Evolutionary conservation across 1,284 basidiomycete genomes (phyloP).

Genomic region (Abortiporus biennis): DNA sequence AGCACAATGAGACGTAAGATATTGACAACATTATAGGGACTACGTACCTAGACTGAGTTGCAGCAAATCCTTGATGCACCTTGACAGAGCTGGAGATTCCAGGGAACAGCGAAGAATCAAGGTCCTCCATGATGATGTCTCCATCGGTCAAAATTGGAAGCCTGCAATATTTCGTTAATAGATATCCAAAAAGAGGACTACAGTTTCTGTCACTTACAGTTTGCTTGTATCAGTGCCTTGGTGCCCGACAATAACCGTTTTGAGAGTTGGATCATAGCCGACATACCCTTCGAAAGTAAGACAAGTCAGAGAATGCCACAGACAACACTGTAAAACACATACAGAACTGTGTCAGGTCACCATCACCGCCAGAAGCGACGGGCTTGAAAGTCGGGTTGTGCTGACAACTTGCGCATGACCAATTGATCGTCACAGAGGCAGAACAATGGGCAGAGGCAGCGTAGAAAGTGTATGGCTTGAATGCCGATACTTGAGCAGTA

Average conservation of each 20-base stretch:
- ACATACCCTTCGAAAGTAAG: conserved; percentile 31
- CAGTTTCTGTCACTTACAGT: conserved; percentile 33
- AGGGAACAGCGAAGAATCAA: conserved; percentile 50
- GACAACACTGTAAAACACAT: conserved; percentile 11
- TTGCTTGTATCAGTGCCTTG: conserved; percentile 44
- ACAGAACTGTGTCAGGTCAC: conserved; percentile 43
- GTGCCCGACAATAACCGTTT: conserved; percentile 43
- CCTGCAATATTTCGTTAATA: neutral
- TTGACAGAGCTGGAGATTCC: conserved; percentile 39
- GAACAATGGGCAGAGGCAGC: conserved; percentile 52
- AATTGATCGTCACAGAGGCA: conserved; percentile 36
- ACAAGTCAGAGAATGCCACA: neutral
- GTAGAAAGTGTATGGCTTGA: conserved; percentile 48
- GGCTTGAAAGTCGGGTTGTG: conserved; percentile 49
- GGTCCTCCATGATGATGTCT: conserved; percentile 32
- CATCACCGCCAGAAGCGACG: conserved; percentile 57
- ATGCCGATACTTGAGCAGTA: conserved; percentile 35
- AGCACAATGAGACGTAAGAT: neutral
- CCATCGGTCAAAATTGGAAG: conserved; percentile 40
- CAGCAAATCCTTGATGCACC: conserved; percentile 53
- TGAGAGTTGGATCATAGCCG: conserved; percentile 35
- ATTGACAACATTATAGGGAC: conserved; percentile 10
- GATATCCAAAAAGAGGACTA: neutral
- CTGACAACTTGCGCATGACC: conserved; percentile 55
- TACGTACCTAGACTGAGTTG: conserved; percentile 43